Evolutionary conservation across 2,329 filamentous ascomycete genomes (phyloP).

Genomic region (Neopestalotiopsis sp.): DNA sequence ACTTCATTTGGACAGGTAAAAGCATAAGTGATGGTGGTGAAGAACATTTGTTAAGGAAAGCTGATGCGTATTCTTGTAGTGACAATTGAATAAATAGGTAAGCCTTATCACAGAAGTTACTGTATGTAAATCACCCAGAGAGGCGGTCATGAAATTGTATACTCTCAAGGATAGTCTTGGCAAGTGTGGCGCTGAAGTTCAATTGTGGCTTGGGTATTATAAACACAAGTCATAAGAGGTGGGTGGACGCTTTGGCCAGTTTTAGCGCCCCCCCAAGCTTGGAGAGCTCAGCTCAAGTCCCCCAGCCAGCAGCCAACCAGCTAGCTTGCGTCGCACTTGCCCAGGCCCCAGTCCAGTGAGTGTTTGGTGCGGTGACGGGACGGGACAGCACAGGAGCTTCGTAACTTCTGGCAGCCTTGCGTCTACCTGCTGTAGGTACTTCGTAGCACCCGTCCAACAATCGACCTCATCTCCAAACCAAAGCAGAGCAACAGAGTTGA

Average conservation of each 20-base stretch:
- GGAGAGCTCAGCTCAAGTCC: background rate
- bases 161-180: too few relatives aligned
- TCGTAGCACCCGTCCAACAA: conserved; percentile 8
- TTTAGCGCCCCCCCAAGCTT: background rate
- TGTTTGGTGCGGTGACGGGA: background rate
- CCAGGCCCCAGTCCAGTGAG: background rate
- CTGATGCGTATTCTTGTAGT: too few relatives aligned
- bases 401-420: conserved; percentile 35
- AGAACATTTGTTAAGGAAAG: too few relatives aligned
- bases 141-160: too few relatives aligned
- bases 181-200: too few relatives aligned
- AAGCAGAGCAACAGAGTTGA: conserved; percentile 7
- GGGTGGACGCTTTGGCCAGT: background rate
- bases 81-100: too few relatives aligned
- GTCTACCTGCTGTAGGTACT: background rate
- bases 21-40: too few relatives aligned
- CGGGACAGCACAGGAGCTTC: conserved; percentile 27
- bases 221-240: too few relatives aligned
- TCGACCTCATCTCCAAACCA: conserved; percentile 16
- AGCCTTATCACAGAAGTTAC: too few relatives aligned
- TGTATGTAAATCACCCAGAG: too few relatives aligned
- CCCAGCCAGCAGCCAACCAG: background rate
- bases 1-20: too few relatives aligned
- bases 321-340: background rate
- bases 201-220: too few relatives aligned